Evolutionary conservation across 176 grass and related monocot genomes (phyloP), one percentile per base, ranked within the genome.

Genomic region (Oryza meridionalis): DNA sequence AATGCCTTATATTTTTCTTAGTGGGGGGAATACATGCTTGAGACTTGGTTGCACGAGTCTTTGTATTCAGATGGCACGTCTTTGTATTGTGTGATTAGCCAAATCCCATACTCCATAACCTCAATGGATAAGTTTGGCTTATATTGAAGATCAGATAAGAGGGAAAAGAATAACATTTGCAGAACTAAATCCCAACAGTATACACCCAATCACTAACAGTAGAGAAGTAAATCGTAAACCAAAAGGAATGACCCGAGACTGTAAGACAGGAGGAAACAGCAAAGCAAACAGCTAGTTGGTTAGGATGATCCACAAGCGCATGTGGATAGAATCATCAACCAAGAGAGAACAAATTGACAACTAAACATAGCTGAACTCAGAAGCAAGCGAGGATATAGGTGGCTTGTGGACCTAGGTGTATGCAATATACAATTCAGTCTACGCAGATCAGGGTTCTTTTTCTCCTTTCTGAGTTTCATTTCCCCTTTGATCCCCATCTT

Each of bases 191-290:
- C 63, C 75, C 43, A 67, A 51, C 72, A 27, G 61, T 67, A 35
- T 26, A 37, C 44, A 65, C 55, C 58, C 35, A 80, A 26, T 51
- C 51, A 76, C 55, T 70, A 47, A 44, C 37, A 63, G 61, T 65
- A 81, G 71, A 82, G 51, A 77, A 81, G 27, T 38, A 63, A 76
- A 85, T 38, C 35, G 27, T 38, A 63, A 76, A 85, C 38, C 35
- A 85, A 89, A 80, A 67, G 69, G 29, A 69, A 89, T 24, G 38
- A 55, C 40, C 38, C 33, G 70, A 50, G 45, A 58, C 35, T 29
- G 11, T 79, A 81, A 66, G 15, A 9, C 25, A 71, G 69, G 50
- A 76, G 44, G 33, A 85, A 76, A 42, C 17, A 81, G 44, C 64
- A 81, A 81, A 70, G 33, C 7, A 70, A 67, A 42, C 16, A 77